A percentile compares a stretch with the other conserved stretches of the same genome.
These are phyloP conservation scores for Trifolium pratense DNA, from an alignment of 306 rosid species.

Conservation along the genomic window DNA sequence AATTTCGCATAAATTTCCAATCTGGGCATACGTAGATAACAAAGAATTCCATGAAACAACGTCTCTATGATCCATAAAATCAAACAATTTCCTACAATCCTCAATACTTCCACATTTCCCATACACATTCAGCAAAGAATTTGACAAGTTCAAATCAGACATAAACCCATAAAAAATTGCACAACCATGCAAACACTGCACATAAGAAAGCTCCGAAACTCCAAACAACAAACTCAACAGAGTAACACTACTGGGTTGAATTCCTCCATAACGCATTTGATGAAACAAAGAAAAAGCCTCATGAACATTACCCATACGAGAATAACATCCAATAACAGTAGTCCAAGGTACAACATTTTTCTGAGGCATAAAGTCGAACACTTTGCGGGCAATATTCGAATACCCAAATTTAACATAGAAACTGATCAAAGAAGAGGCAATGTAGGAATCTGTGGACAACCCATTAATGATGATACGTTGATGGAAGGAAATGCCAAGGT, in stretches of 20 bases:
- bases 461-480: slow-evolving; percentile 56
- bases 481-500: slow-evolving; percentile 57
- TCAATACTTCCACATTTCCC: slow-evolving; percentile 64
- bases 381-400: slow-evolving; percentile 52
- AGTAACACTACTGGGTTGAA: slow-evolving; percentile 65
- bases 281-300: slow-evolving; percentile 54
- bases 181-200: slow-evolving; percentile 72
- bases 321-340: slow-evolving; percentile 73
- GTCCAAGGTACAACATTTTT: slow-evolving; percentile 86
- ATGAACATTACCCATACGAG: slow-evolving; percentile 42
- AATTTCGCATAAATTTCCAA: slow-evolving; percentile 54
- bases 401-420: slow-evolving; percentile 59
- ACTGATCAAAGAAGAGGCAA: slow-evolving; percentile 63
- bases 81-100: slow-evolving; percentile 66
- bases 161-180: slow-evolving; percentile 64
- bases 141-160: slow-evolving; percentile 54
- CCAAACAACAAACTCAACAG: slow-evolving; percentile 63
- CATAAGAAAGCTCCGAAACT: slow-evolving; percentile 47
- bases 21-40: slow-evolving; percentile 59
- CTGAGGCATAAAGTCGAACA: slow-evolving; percentile 66
- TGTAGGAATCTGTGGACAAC: slow-evolving; percentile 61
- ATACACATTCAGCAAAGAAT: slow-evolving; percentile 62
- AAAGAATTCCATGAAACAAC: slow-evolving; percentile 72
- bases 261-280: slow-evolving; percentile 58
- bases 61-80: slow-evolving; percentile 59